A percentile compares a stretch with the other conserved stretches of the same genome.
Evolutionary conservation across 441 rosid species (phyloP).

Genomic region (Eruca vesicaria): DNA sequence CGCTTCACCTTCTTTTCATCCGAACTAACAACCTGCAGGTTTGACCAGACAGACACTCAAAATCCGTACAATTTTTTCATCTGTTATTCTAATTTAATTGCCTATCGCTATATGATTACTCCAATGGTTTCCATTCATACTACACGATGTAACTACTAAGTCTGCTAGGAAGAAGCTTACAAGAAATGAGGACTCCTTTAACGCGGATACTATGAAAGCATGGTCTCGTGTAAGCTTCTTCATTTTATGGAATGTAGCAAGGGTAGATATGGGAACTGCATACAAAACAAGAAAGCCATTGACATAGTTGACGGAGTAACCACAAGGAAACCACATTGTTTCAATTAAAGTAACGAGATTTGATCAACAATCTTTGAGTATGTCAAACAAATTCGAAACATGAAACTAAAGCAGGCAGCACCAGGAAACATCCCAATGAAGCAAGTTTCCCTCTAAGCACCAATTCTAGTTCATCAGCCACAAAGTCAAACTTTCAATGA

Average conservation of each 20-base stretch:
- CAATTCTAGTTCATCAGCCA: slow-evolving; percentile 47
- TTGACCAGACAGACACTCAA: slow-evolving; percentile 8
- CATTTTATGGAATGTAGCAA: slow-evolving; percentile 75
- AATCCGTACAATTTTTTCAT: not conserved
- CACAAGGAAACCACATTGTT: not conserved
- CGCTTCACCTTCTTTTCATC: slow-evolving; percentile 91
- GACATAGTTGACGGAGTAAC: not conserved
- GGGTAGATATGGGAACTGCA: slow-evolving; percentile 70
- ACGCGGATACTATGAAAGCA: slow-evolving; percentile 53
- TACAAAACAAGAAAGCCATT: slow-evolving; percentile 8
- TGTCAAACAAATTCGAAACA: slow-evolving; percentile 33
- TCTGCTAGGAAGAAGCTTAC: slow-evolving; percentile 40
- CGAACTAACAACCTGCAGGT: slow-evolving; percentile 60
- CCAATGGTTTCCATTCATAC: not conserved
- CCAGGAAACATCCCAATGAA: slow-evolving; percentile 6
- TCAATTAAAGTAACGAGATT: not conserved
- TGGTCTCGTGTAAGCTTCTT: slow-evolving; percentile 71
- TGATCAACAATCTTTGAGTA: not conserved
- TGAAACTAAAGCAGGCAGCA: slow-evolving; percentile 18
- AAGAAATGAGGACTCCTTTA: slow-evolving; percentile 74
- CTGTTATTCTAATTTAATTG: not conserved
- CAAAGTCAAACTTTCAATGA: slow-evolving; percentile 18
- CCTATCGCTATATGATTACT: not conserved
- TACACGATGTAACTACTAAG: not conserved
- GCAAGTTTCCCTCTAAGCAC: slow-evolving; percentile 48